Evolutionary conservation across 116 monocot genomes (phyloP).

Genomic region (Iris pallida): DNA sequence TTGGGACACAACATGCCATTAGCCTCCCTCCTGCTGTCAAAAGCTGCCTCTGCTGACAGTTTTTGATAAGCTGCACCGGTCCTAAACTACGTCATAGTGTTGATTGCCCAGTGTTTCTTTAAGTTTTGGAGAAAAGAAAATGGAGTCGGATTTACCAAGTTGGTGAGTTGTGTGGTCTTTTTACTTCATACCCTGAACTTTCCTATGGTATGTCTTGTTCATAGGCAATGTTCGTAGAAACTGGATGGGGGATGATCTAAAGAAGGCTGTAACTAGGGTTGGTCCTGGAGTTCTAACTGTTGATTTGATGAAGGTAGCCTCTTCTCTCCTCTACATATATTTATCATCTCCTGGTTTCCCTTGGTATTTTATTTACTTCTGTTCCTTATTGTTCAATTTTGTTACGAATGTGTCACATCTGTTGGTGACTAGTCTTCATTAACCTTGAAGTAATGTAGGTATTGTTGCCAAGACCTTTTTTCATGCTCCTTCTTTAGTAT

Average conservation of each 20-base stretch:
- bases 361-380: neutral
- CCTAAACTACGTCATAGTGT: too few species aligned
- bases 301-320: conserved; percentile 61
- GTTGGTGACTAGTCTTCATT: neutral
- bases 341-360: neutral
- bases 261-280: conserved; percentile 42
- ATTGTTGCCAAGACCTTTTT: neutral
- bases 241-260: conserved; percentile 70
- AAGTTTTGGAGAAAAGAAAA: too few species aligned
- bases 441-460: neutral
- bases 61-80: too few species aligned
- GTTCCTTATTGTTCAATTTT: neutral
- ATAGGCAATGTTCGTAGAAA: conserved; percentile 81
- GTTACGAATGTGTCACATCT: neutral
- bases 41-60: too few species aligned
- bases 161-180: neutral
- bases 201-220: conserved; percentile 28
- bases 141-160: too few species aligned
- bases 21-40: too few species aligned
- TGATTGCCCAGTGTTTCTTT: too few species aligned
- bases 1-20: too few species aligned
- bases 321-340: neutral
- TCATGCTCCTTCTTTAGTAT: neutral
- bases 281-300: conserved; percentile 71
- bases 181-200: neutral